Evolutionary conservation across 768 basidiomycete species (phyloP).

Genomic region (Boletus coccyginus): DNA sequence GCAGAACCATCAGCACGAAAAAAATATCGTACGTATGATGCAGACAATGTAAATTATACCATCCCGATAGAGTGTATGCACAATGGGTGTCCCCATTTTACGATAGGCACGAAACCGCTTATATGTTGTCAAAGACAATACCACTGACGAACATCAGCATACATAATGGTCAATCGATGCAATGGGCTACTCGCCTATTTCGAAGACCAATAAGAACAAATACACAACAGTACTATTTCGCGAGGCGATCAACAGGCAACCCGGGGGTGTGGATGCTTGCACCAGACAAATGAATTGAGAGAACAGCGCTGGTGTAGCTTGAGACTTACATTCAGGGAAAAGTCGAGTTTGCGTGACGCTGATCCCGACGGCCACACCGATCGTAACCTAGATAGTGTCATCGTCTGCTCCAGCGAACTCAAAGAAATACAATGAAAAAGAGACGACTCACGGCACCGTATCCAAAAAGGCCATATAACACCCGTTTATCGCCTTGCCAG

Average conservation of each 20-base stretch:
- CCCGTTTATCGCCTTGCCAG: not conserved
- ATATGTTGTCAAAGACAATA: conserved; percentile 8
- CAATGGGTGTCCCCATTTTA: not conserved
- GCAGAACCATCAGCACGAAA: too few species aligned
- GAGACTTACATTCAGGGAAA: conserved; percentile 1
- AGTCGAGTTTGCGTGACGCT: conserved; percentile 1
- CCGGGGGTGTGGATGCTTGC: too few species aligned
- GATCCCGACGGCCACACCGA: not conserved
- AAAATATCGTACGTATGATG: not conserved
- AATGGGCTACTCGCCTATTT: not conserved
- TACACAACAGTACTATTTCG: not conserved
- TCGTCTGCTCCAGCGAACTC: not conserved
- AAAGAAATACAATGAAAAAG: too few species aligned
- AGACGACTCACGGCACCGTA: conserved; percentile 9
- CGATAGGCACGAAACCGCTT: conserved; percentile 5
- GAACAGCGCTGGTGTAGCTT: not conserved
- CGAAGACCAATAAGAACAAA: conserved; percentile 9
- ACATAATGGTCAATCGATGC: not conserved
- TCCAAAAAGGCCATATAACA: conserved; percentile 11
- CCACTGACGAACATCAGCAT: conserved; percentile 1
- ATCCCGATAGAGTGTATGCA: conserved; percentile 13
- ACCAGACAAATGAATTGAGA: too few species aligned
- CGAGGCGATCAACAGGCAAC: too few species aligned
- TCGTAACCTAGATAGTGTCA: not conserved
- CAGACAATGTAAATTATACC: conserved; percentile 18